phyloP scores from a whole-genome alignment of 495 filamentous ascomycete genomes.

The Neurospora sp. region DNA sequence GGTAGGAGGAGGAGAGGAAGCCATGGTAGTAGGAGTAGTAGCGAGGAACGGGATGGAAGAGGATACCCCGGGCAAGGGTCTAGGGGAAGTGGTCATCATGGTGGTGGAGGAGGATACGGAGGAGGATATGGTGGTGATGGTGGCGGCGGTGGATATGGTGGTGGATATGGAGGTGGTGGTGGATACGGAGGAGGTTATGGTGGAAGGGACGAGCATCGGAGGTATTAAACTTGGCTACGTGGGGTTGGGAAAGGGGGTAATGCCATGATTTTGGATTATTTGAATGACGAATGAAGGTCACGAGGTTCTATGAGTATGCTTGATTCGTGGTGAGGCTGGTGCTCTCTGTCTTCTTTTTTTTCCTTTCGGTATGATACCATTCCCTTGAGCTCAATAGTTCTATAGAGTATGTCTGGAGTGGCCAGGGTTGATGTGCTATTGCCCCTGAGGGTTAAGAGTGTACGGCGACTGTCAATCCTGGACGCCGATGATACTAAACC shows the following conservation, averaged over 20 bases:
- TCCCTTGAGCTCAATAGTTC: background rate
- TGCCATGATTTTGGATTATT: background rate
- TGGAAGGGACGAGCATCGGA: background rate
- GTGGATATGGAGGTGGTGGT: background rate
- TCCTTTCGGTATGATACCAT: background rate
- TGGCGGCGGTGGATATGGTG: background rate
- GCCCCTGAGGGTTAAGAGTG: too few relatives aligned
- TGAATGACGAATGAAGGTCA: background rate
- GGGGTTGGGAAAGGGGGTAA: background rate
- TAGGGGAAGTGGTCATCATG: background rate
- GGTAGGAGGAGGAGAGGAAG: background rate
- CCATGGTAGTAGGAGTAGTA: background rate
- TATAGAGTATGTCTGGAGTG: background rate
- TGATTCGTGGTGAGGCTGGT: background rate
- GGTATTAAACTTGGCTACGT: background rate
- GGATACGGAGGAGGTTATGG: slow-evolving; percentile 1
- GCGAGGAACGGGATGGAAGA: background rate
- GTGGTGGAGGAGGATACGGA: background rate
- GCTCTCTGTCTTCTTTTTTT: background rate
- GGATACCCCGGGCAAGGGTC: background rate
- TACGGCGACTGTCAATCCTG: background rate
- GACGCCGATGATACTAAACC: background rate
- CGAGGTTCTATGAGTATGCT: background rate
- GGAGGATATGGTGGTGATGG: background rate
- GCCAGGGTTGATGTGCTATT: too few relatives aligned